phyloP scores from a whole-genome alignment of 176 grass and related monocot species.

The Eremochloa ophiuroides region DNA sequence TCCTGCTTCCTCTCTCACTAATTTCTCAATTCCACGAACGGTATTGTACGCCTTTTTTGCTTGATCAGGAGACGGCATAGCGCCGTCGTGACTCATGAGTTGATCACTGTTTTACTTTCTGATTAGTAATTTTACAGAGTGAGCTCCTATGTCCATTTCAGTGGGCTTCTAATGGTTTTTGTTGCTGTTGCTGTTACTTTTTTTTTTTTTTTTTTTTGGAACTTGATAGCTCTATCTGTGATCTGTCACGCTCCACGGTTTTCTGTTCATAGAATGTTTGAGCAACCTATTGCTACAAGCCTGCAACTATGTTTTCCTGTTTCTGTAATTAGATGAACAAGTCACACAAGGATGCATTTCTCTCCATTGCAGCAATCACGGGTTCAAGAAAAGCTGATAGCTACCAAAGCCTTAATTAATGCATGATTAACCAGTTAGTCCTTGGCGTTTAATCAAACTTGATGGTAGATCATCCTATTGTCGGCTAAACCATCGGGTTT shows the following conservation, averaged over 20 bases:
- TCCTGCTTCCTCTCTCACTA: not conserved
- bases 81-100: not conserved
- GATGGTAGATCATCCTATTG: not conserved
- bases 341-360: not conserved
- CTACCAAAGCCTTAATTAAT: not conserved
- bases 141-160: not conserved
- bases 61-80: not conserved
- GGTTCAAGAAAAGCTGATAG: not conserved
- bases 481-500: not conserved
- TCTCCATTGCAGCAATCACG: not conserved
- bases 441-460: not conserved
- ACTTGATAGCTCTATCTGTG: not conserved
- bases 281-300: not conserved
- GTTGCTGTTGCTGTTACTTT: too few relatives aligned
- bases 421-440: not conserved
- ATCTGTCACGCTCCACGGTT: not conserved
- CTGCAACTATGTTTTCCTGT: not conserved
- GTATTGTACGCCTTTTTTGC: not conserved
- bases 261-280: not conserved
- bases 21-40: not conserved
- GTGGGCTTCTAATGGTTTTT: not conserved
- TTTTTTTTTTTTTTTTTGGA: too few relatives aligned
- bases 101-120: not conserved
- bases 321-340: not conserved
- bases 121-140: not conserved